Conservation (phyloP, 495 filamentous ascomycete species). For the Annulohypoxylon maeteangense region DNA sequence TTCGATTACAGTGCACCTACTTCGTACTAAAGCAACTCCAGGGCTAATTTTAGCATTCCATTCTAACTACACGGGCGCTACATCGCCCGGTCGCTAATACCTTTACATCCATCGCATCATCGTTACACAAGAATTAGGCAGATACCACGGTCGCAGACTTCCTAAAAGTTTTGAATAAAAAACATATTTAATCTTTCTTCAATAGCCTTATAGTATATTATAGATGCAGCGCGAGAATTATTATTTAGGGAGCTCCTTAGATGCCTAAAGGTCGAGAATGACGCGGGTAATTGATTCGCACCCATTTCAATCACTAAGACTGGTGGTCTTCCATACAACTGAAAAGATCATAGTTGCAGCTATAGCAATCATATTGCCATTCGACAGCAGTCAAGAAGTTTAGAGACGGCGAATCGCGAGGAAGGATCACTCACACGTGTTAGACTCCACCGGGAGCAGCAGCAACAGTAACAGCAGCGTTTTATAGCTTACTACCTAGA, state of each 20-base stretch:
- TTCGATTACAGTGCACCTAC: too few relatives aligned
- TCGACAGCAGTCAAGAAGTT: constrained; percentile 21
- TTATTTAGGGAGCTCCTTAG: constrained; percentile 43
- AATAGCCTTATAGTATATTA: constrained; percentile 40
- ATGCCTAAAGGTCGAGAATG: constrained; percentile 37
- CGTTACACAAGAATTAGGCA: constrained; percentile 43
- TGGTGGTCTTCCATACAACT: constrained; percentile 42
- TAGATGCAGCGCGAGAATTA: constrained; percentile 43
- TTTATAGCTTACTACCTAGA: constrained; percentile 64
- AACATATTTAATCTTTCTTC: constrained; percentile 32
- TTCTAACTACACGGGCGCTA: too few relatives aligned
- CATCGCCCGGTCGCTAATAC: constrained; percentile 45
- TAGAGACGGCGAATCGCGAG: constrained; percentile 26
- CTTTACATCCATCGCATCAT: constrained; percentile 42
- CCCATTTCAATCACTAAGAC: constrained; percentile 45
- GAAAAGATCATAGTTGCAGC: constrained; percentile 34
- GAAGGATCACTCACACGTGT: constrained; percentile 34
- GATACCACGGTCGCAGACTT: constrained; percentile 39
- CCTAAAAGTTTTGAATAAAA: constrained; percentile 21
- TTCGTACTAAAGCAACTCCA: too few relatives aligned
- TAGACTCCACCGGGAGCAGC: constrained; percentile 57
- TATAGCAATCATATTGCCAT: constrained; percentile 44
- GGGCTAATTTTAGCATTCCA: too few relatives aligned
- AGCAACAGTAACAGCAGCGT: constrained; percentile 59
- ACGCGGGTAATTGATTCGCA: constrained; percentile 36